Percentiles rank a stretch among this genome's conserved stretches.
phyloP scores from a whole-genome alignment of 176 grass and related monocot species.

The Phyllostachys edulis region DNA sequence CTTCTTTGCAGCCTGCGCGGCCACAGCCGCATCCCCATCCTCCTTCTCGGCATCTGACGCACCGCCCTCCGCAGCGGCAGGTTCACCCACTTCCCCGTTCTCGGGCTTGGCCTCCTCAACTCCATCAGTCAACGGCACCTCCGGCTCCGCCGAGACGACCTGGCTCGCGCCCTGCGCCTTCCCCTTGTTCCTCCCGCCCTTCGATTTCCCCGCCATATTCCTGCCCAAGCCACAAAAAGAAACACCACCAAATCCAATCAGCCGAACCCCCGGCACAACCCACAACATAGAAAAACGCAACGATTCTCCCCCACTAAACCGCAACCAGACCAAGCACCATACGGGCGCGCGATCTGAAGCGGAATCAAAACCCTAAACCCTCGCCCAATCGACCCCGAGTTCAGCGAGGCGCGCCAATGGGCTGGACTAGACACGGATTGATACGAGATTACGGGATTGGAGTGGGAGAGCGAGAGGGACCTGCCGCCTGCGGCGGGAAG shows the following conservation, averaged over 20 bases:
- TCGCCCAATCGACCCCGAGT: background rate
- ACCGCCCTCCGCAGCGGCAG: conserved; percentile 22
- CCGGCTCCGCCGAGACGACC: conserved; percentile 30
- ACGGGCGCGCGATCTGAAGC: conserved; percentile 16
- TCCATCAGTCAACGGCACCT: conserved; percentile 17
- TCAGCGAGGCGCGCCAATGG: background rate
- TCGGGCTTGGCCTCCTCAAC: conserved; percentile 24
- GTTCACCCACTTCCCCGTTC: conserved; percentile 45
- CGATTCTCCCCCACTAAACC: background rate
- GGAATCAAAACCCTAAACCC: conserved; percentile 63
- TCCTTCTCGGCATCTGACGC: conserved; percentile 27
- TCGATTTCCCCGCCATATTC: conserved; percentile 94
- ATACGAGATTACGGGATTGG: background rate
- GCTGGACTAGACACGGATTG: background rate
- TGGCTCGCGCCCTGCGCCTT: conserved; percentile 38
- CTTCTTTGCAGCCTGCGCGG: conserved; percentile 33
- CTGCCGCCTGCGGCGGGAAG: conserved; percentile 45
- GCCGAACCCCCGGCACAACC: background rate
- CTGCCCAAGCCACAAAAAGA: conserved; percentile 7
- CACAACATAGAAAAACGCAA: background rate
- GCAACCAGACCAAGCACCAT: background rate
- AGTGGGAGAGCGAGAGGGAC: background rate
- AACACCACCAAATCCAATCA: conserved; percentile 26
- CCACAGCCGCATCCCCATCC: conserved; percentile 20
- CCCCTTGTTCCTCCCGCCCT: conserved; percentile 68